These are phyloP conservation scores for Gossypium longicalyx DNA, from an alignment of 345 rosid genomes.

Conservation along the genomic window DNA sequence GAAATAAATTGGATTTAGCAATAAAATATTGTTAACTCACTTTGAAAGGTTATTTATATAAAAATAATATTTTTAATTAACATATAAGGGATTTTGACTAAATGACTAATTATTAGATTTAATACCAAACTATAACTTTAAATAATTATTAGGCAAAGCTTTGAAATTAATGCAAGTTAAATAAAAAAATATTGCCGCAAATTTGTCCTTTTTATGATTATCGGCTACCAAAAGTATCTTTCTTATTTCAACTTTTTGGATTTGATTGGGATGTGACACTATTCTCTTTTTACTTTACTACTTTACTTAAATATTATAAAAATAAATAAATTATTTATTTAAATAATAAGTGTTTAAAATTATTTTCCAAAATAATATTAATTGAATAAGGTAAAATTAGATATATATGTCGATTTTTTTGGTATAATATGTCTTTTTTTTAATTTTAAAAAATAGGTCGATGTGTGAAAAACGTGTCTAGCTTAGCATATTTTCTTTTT, in stretches of 20 bases:
- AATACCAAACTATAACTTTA: neutral
- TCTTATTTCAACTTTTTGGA: neutral
- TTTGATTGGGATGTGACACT: neutral
- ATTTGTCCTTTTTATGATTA: neutral
- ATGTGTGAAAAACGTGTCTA: fast-evolving
- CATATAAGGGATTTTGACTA: neutral
- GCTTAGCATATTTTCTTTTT: too few relatives aligned
- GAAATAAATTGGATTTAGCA: neutral
- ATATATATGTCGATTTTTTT: too few relatives aligned
- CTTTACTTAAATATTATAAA: too few relatives aligned
- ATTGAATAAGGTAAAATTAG: too few relatives aligned
- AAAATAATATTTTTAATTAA: neutral
- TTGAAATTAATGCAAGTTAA: neutral
- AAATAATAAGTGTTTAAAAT: too few relatives aligned
- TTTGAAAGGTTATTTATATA: neutral
- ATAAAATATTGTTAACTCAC: too few relatives aligned
- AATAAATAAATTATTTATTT: too few relatives aligned
- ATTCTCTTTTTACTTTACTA: too few relatives aligned
- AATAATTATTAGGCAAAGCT: neutral
- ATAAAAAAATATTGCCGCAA: neutral
- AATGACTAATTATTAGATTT: neutral
- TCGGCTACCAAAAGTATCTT: neutral
- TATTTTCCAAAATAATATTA: too few relatives aligned
- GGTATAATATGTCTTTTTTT: too few relatives aligned
- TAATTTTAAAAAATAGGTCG: too few relatives aligned